Percentiles rank a stretch among this genome's conserved stretches.
These are phyloP conservation scores for Neoascochyta sp. DNA, from an alignment of 2,329 filamentous ascomycete genomes.

Conservation along the genomic window DNA sequence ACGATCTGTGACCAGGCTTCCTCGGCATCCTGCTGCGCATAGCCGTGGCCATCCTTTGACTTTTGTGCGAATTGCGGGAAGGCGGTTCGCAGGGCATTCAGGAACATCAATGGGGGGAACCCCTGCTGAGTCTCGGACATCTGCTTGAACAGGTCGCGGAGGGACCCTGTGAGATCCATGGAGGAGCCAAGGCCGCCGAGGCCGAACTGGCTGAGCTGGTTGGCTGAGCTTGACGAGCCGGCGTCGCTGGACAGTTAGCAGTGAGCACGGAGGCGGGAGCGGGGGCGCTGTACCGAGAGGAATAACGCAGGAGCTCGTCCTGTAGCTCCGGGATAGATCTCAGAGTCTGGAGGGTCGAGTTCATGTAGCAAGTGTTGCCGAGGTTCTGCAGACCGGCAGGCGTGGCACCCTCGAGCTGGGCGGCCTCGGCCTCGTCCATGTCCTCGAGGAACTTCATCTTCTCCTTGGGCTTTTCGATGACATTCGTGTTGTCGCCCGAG, in stretches of 20 bases:
- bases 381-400: slow-evolving; percentile 87
- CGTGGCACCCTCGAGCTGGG: slow-evolving; percentile 75
- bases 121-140: slow-evolving; percentile 87
- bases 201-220: slow-evolving; percentile 48
- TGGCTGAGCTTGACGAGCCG: slow-evolving; percentile 31
- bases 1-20: slow-evolving; percentile 98
- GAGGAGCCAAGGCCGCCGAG: slow-evolving; percentile 57
- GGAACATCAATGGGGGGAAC: slow-evolving; percentile 78
- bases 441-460: slow-evolving; percentile 88
- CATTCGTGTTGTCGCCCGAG: slow-evolving; percentile 57
- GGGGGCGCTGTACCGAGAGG: slow-evolving; percentile 28
- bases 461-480: slow-evolving; percentile 70
- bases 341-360: slow-evolving; percentile 91
- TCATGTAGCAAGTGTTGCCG: slow-evolving; percentile 98
- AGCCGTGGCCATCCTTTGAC: slow-evolving; percentile 75
- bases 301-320: slow-evolving; percentile 67
- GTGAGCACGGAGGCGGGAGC: too few relatives aligned
- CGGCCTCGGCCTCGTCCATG: slow-evolving; percentile 92
- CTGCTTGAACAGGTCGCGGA: slow-evolving; percentile 79
- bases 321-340: slow-evolving; percentile 88
- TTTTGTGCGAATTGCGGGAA: slow-evolving; percentile 94
- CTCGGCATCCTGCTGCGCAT: slow-evolving; percentile 97
- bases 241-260: slow-evolving; percentile 25
- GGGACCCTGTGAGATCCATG: slow-evolving; percentile 69
- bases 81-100: slow-evolving; percentile 70